Evolutionary conservation across 1,284 basidiomycete species (phyloP), one percentile per base, ranked within the genome.

Genomic region (Apiotrichum gracile): DNA sequence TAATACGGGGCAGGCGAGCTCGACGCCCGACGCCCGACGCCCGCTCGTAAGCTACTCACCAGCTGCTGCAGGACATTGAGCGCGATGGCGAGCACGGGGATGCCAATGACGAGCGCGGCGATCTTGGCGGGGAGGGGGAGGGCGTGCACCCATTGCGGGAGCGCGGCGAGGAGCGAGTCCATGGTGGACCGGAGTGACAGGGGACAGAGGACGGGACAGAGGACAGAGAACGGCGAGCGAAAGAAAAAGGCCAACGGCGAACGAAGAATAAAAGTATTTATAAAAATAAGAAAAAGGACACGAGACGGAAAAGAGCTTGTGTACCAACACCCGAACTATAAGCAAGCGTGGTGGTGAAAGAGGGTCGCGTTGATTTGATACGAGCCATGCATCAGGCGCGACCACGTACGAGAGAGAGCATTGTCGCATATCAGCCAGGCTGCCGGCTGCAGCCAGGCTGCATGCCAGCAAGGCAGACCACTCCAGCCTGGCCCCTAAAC

Each of bases 51-150:
- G 19, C 5, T 10, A 73, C 81, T 53, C 61, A 85, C 84, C 51
- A 85, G 66, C 69, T 86, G 85, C 52, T 76, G 72, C 13, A 83
- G 70, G 40, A 86, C 78, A 62, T 88, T 86, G 49, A 86, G 61
- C 4, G 77, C 68, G 38, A 86, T 78, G 48, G 70, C 76, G 29
- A 70, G 22, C 7, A 63, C 51, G 16, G 70, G 68, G n/a, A 70
- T 38, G 7, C 66, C 70, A 39, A 76, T 26, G 14, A 66, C 51
- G 85, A 57, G 5, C 2, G 45, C 55, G 10, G 52, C 59, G 29
- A 61, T 39, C 51, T 57, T 49, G 37, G 33, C 26, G 9, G 25
- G 41, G 24, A 53, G 42, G 13, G 59, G 55, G 21, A 61, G 52
- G 25, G 25, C 55, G 33, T 38, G 38, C 24, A 43, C 57, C 52